phyloP scores from a whole-genome alignment of 2,329 filamentous ascomycete genomes.

The Phialophora tarda region DNA sequence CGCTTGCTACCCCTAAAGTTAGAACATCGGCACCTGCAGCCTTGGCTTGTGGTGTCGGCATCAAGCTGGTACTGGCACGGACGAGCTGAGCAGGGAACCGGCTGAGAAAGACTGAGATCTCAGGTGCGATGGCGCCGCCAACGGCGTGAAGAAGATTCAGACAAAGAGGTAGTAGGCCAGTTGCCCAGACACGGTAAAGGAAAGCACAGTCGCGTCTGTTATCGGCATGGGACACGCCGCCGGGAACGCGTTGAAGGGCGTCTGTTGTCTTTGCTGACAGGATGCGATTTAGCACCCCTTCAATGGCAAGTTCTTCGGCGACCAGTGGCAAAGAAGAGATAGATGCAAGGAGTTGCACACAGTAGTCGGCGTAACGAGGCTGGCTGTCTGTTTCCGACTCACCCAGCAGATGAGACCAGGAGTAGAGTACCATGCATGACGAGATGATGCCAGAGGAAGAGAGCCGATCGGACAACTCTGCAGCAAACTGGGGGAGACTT shows the following conservation, averaged over 20 bases:
- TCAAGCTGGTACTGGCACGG: conserved; percentile 74
- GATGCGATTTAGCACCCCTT: conserved; percentile 80
- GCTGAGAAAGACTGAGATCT: conserved; percentile 86
- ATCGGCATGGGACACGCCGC: conserved; percentile 78
- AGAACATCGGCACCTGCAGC: conserved; percentile 47
- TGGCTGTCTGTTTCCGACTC: conserved; percentile 66
- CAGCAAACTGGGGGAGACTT: conserved; percentile 72
- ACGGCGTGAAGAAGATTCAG: conserved; percentile 86
- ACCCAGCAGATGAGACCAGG: conserved; percentile 86
- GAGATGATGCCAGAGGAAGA: conserved; percentile 72
- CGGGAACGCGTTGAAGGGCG: conserved; percentile 68
- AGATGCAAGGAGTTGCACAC: conserved; percentile 84
- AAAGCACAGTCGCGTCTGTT: conserved; percentile 70
- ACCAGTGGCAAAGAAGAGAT: conserved; percentile 79
- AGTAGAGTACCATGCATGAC: conserved; percentile 85
- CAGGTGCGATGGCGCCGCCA: conserved; percentile 78
- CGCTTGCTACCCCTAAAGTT: conserved; percentile 38
- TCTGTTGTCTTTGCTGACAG: conserved; percentile 78
- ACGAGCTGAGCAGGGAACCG: conserved; percentile 81
- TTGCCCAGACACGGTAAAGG: conserved; percentile 87
- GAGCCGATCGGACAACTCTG: conserved; percentile 72
- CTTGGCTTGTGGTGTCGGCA: conserved; percentile 54
- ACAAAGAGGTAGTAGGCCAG: conserved; percentile 83
- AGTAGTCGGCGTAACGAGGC: conserved; percentile 91
- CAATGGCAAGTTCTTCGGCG: conserved; percentile 87